Evolutionary conservation across 2,329 filamentous ascomycete species (phyloP).

Genomic region (Plectosphaerella cucumerina): DNA sequence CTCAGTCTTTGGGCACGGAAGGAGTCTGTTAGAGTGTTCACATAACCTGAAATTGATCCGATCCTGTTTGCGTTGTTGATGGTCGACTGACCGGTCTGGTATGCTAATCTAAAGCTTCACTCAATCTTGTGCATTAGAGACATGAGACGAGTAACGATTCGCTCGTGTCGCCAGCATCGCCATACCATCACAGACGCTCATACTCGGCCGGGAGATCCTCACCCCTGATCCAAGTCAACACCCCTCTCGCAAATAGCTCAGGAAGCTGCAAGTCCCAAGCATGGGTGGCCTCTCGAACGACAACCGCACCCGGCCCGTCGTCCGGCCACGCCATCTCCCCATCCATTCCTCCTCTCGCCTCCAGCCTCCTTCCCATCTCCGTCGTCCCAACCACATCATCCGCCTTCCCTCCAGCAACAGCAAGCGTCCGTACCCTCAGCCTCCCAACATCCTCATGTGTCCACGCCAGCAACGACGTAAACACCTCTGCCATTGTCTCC

Average conservation of each 20-base stretch:
- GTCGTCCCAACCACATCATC: slow-evolving; percentile 26
- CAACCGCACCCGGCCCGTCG: slow-evolving; percentile 20
- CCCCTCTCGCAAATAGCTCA: slow-evolving; percentile 28
- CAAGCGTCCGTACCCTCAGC: slow-evolving; percentile 20
- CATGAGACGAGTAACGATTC: no score
- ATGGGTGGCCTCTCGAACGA: slow-evolving; percentile 31
- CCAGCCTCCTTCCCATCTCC: slow-evolving; percentile 17
- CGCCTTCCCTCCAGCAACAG: slow-evolving; percentile 23
- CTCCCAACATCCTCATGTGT: slow-evolving; percentile 19
- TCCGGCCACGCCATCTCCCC: slow-evolving; percentile 15
- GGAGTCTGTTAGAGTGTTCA: no score
- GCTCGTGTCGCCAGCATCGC: no score
- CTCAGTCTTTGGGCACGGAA: no score
- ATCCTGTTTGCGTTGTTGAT: no score
- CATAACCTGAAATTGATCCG: no score
- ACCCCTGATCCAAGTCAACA: slow-evolving; percentile 29
- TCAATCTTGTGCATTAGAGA: no score
- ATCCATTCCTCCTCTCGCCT: slow-evolving; percentile 3
- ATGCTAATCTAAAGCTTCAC: no score
- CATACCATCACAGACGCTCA: slow-evolving; percentile 5
- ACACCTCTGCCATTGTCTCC: slow-evolving; percentile 18
- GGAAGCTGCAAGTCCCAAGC: slow-evolving; percentile 37
- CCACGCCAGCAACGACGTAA: slow-evolving; percentile 17
- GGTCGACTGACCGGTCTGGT: no score
- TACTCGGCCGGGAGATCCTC: slow-evolving; percentile 19